Conservation (phyloP, 2,329 filamentous ascomycete species). For the Kalaharituber pfeilii region DNA sequence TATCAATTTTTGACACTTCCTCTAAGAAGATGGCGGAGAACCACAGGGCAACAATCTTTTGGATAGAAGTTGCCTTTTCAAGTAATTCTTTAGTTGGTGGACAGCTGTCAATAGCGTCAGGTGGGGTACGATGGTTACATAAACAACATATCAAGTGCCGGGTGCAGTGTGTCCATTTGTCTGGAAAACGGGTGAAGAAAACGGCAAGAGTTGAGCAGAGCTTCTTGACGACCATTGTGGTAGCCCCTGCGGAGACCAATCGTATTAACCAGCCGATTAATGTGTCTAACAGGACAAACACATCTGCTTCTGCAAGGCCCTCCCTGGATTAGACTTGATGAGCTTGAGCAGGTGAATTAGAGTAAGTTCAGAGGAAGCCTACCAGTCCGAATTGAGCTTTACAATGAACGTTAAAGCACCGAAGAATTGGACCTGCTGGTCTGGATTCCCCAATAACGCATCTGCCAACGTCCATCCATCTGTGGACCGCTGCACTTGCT, state of each 20-base stretch:
- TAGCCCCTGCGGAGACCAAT: conserved; percentile 36
- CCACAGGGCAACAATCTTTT: conserved; percentile 44
- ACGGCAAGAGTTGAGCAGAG: conserved; percentile 60
- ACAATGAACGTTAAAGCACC: conserved; percentile 83
- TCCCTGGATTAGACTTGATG: conserved; percentile 18
- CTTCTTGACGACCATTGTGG: conserved; percentile 50
- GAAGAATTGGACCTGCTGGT: conserved; percentile 73
- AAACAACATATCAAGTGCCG: conserved; percentile 46
- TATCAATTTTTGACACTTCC: conserved; percentile 50
- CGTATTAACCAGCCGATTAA: conserved; percentile 46
- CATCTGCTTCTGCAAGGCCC: conserved; percentile 39
- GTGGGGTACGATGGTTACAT: conserved; percentile 32
- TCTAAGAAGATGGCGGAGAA: conserved; percentile 48
- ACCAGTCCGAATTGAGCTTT: conserved; percentile 87
- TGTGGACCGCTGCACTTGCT: conserved; percentile 58
- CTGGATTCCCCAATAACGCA: conserved; percentile 48
- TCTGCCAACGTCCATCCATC: conserved; percentile 78
- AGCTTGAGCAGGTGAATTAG: conserved; percentile 2
- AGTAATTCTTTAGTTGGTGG: conserved; percentile 32
- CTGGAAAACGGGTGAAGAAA: conserved; percentile 54
- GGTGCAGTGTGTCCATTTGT: conserved; percentile 48
- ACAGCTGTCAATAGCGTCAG: conserved; percentile 33
- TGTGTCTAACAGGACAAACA: conserved; percentile 41
- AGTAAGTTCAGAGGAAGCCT: conserved; percentile 22
- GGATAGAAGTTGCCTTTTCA: conserved; percentile 32